Conservation (phyloP, 2,329 filamentous ascomycete genomes). For the Fusarium phyllophilum region DNA sequence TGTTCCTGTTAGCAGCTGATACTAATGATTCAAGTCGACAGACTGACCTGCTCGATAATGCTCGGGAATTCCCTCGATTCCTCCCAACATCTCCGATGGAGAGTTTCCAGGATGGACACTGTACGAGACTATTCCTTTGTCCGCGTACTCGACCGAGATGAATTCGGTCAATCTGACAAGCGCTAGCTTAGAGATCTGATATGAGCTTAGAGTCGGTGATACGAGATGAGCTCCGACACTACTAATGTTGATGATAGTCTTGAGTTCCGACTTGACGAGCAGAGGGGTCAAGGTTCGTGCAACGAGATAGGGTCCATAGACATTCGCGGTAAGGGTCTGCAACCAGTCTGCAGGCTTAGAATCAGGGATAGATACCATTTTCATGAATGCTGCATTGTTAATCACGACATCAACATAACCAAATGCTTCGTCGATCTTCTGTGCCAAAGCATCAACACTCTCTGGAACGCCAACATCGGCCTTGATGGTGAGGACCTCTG, state of each 20-base stretch:
- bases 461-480: constrained; percentile 4
- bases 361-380: background rate
- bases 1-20: background rate
- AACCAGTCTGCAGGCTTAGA: constrained; percentile 14
- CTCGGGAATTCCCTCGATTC: constrained; percentile 1
- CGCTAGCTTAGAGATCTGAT: constrained; percentile 30
- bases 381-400: constrained; percentile 23
- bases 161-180: constrained; percentile 30
- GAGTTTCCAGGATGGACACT: constrained; percentile 26
- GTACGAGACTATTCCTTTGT: background rate
- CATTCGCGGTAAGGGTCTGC: background rate
- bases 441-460: constrained; percentile 2
- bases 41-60: background rate
- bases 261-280: background rate
- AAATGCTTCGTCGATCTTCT: background rate
- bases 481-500: background rate
- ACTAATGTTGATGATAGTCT: constrained; percentile 8
- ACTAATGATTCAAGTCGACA: rapidly evolving
- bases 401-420: constrained; percentile 9
- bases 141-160: constrained; percentile 12
- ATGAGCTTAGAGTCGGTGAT: constrained; percentile 16
- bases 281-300: background rate
- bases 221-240: constrained; percentile 21
- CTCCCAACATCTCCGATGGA: constrained; percentile 14
- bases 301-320: constrained; percentile 13